Percentiles rank a stretch among this genome's conserved stretches.
Evolutionary conservation across 2,329 filamentous ascomycete genomes (phyloP).

Genomic region (Alternaria gaisen): DNA sequence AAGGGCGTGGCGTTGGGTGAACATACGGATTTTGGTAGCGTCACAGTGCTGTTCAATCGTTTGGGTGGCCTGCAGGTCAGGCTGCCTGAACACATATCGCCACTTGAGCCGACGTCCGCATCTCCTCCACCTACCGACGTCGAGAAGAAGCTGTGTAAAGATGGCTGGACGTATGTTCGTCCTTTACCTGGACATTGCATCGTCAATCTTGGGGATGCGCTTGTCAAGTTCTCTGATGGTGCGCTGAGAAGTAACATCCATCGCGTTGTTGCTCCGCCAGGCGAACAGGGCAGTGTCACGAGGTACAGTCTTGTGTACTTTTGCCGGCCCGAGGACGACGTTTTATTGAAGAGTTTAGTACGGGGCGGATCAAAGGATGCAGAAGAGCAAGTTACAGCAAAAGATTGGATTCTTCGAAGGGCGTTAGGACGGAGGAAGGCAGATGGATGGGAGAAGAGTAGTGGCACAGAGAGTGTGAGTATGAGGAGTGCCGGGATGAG

Average conservation of each 20-base stretch:
- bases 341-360: slow-evolving; percentile 40
- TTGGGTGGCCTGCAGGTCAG: slow-evolving; percentile 65
- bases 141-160: slow-evolving; percentile 31
- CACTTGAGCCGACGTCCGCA: background rate
- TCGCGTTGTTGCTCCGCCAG: slow-evolving; percentile 61
- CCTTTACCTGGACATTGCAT: slow-evolving; percentile 60
- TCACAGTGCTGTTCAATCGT: slow-evolving; percentile 66
- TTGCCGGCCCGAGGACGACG: slow-evolving; percentile 55
- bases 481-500: slow-evolving; percentile 26
- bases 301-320: slow-evolving; percentile 66
- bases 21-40: slow-evolving; percentile 66
- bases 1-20: slow-evolving; percentile 58
- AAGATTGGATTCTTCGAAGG: slow-evolving; percentile 56
- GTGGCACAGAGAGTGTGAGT: slow-evolving; percentile 43
- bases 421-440: slow-evolving; percentile 43
- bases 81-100: slow-evolving; percentile 48
- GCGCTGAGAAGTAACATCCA: slow-evolving; percentile 56
- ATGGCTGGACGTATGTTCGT: slow-evolving; percentile 62
- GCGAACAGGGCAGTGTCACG: slow-evolving; percentile 49
- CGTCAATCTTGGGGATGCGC: slow-evolving; percentile 59
- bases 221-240: slow-evolving; percentile 57
- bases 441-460: slow-evolving; percentile 43
- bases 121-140: background rate
- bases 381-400: slow-evolving; percentile 49
- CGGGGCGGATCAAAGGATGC: slow-evolving; percentile 30